These are phyloP conservation scores for Pseudopyricularia cyperi DNA, from an alignment of 2,329 filamentous ascomycete genomes.

Conservation along the genomic window DNA sequence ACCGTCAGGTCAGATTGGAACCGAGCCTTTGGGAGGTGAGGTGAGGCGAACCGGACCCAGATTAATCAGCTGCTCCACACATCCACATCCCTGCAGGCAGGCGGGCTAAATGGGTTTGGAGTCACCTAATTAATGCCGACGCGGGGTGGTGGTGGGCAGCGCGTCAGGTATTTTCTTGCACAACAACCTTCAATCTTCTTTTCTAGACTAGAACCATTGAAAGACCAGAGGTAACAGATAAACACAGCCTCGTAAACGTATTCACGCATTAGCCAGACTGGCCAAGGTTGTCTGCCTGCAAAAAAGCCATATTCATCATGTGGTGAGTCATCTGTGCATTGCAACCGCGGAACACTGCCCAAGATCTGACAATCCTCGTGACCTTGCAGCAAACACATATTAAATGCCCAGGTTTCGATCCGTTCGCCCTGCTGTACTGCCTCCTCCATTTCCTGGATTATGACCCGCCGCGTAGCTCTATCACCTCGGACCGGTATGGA, in stretches of 20 bases:
- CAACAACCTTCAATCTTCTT: background rate
- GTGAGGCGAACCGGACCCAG: background rate
- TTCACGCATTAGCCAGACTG: too few species aligned
- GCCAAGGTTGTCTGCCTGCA: background rate
- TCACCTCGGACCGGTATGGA: background rate
- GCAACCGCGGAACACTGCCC: background rate
- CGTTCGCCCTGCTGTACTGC: conserved; percentile 77
- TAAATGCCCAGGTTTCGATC: conserved; percentile 96
- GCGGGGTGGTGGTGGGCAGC: background rate
- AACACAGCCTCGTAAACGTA: too few species aligned
- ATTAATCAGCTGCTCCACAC: background rate
- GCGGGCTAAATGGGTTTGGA: background rate
- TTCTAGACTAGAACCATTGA: too few species aligned
- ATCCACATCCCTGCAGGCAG: background rate
- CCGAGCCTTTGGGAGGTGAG: too few species aligned
- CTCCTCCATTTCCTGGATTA: background rate
- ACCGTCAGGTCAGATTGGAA: too few species aligned
- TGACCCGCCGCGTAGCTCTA: background rate
- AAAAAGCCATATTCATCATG: conserved; percentile 9
- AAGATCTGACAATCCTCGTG: conserved; percentile 1
- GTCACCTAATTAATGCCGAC: background rate
- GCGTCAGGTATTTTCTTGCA: background rate
- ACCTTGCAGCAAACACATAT: conserved; percentile 74
- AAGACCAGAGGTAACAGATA: too few species aligned
- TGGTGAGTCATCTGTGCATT: conserved; percentile 10